These are phyloP conservation scores for Candida ipomoeae DNA, from an alignment of 805 yeast species.

Conservation along the genomic window DNA sequence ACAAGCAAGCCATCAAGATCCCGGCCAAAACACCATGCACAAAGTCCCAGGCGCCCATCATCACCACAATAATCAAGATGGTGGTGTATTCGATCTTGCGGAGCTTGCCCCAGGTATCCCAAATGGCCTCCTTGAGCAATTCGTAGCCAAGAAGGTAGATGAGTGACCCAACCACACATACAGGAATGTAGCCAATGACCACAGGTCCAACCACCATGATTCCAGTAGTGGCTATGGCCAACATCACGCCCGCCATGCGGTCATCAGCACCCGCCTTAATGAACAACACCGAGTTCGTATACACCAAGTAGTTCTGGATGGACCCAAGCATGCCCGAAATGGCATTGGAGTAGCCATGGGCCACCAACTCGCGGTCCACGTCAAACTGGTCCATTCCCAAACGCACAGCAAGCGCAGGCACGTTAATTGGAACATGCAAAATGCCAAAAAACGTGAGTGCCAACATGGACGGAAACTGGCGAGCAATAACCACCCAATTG, in stretches of 20 bases:
- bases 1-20: conserved; percentile 82
- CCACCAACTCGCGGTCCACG: conserved; percentile 88
- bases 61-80: conserved; percentile 77
- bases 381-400: conserved; percentile 81
- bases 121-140: conserved; percentile 76
- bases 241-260: conserved; percentile 81
- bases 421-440: conserved; percentile 94
- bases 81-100: conserved; percentile 78
- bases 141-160: conserved; percentile 91
- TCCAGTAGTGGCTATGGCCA: conserved; percentile 74
- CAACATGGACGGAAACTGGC: conserved; percentile 85
- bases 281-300: conserved; percentile 87
- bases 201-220: conserved; percentile 88
- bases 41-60: conserved; percentile 95
- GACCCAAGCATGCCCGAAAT: conserved; percentile 81
- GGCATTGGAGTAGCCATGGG: conserved; percentile 90
- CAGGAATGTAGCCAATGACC: conserved; percentile 90
- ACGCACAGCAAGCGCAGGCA: conserved; percentile 93
- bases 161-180: conserved; percentile 91
- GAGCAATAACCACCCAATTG: conserved; percentile 66
- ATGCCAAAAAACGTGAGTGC: conserved; percentile 96
- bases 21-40: conserved; percentile 91
- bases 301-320: conserved; percentile 91
- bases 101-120: conserved; percentile 78
- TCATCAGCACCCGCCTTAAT: conserved; percentile 94